Conservation (phyloP, 768 basidiomycete species). For the Butyriboletus loyo region DNA sequence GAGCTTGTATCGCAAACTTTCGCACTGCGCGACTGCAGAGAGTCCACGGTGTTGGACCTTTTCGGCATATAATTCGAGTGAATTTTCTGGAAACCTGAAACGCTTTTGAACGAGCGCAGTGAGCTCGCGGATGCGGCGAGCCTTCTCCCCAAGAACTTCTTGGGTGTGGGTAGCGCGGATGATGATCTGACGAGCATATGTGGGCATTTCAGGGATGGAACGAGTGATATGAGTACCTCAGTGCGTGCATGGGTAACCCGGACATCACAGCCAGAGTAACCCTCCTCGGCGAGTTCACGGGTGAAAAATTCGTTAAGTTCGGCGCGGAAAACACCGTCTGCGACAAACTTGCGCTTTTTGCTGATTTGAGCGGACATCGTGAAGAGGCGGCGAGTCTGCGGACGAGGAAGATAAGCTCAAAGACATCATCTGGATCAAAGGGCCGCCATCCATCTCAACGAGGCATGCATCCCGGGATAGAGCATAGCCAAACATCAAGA, state of each 20-base stretch:
- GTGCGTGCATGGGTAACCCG: constrained; percentile 99
- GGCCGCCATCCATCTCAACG: constrained; percentile 19
- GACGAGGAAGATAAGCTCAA: constrained; percentile 18
- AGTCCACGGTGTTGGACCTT: constrained; percentile 98
- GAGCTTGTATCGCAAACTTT: constrained; percentile 97
- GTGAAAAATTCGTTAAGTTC: constrained; percentile 99
- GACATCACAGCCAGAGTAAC: constrained; percentile 99
- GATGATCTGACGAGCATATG: constrained; percentile 67
- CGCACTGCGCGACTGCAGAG: constrained; percentile 97
- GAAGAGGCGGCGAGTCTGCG: constrained; percentile 18
- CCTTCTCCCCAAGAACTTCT: constrained; percentile 98
- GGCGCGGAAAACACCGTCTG: constrained; percentile 98
- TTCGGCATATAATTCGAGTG: constrained; percentile 98
- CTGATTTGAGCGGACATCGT: constrained; percentile 87
- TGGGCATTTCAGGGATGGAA: not conserved
- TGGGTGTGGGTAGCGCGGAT: constrained; percentile 99
- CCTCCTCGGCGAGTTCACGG: constrained; percentile 97
- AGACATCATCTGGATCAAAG: constrained; percentile 17
- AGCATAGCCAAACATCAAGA: not conserved
- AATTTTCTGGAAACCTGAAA: constrained; percentile 99
- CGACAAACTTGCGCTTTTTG: constrained; percentile 98
- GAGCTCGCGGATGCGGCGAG: constrained; percentile 97
- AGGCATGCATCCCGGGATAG: not conserved
- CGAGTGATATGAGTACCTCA: constrained; percentile 54
- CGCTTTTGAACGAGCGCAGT: constrained; percentile 98